Percentiles rank a stretch among this genome's conserved stretches.
phyloP scores from a whole-genome alignment of 345 rosid genomes.

The Combretum micranthum region DNA sequence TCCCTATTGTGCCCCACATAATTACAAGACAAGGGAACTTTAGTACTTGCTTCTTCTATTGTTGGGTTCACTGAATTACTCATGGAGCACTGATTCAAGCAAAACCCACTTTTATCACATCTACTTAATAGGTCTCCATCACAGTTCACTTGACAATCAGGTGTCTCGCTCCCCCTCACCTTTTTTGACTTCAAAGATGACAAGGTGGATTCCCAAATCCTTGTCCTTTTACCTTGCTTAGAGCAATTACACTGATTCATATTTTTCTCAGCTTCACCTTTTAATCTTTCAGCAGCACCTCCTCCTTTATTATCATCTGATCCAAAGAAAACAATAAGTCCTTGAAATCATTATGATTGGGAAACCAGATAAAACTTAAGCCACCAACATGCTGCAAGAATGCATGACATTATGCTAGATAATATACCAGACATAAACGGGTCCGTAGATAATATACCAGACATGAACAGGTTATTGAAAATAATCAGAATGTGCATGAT shows the following conservation, averaged over 20 bases:
- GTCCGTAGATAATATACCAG: too few species aligned
- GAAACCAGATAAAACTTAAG: constrained; percentile 2
- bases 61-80: constrained; percentile 18
- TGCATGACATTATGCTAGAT: too few species aligned
- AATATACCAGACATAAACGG: too few species aligned
- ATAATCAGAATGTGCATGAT: too few species aligned
- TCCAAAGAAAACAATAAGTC: constrained; percentile 13
- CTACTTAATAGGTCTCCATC: constrained; percentile 15
- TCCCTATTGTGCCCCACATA: constrained; percentile 15
- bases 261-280: constrained; percentile 22
- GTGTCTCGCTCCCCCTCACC: constrained; percentile 50
- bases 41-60: constrained; percentile 18
- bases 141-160: constrained; percentile 22
- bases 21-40: constrained; percentile 15
- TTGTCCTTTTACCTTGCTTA: constrained; percentile 36
- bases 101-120: constrained; percentile 14
- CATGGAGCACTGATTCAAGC: constrained; percentile 15
- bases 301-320: constrained; percentile 17
- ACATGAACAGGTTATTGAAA: too few species aligned
- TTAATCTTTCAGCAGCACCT: constrained; percentile 20
- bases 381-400: too few species aligned
- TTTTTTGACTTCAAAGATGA: constrained; percentile 76
- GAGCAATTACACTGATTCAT: constrained; percentile 29
- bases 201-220: constrained; percentile 62
- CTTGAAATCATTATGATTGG: constrained; percentile 5